Evolutionary conservation across 2,329 filamentous ascomycete species (phyloP).

Genomic region (Fusarium sarcochroum): DNA sequence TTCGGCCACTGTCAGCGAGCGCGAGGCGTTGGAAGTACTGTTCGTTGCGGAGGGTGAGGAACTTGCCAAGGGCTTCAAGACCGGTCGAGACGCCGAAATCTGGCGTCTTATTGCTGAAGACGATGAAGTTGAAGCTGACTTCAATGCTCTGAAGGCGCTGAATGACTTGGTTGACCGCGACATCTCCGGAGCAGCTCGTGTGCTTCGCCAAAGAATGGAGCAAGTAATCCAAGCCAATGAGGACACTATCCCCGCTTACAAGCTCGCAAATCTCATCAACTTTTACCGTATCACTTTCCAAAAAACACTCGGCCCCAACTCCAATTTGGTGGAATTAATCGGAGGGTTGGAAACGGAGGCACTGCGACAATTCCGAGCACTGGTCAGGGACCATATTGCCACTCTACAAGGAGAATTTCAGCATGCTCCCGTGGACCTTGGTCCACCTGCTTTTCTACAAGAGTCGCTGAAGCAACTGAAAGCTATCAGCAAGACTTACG

Average conservation of each 20-base stretch:
- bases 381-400: slow-evolving; percentile 85
- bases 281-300: slow-evolving; percentile 92
- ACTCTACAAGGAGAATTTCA: slow-evolving; percentile 80
- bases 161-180: slow-evolving; percentile 90
- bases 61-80: slow-evolving; percentile 84
- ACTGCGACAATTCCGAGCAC: slow-evolving; percentile 83
- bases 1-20: slow-evolving; percentile 92
- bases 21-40: slow-evolving; percentile 90
- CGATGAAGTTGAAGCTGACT: slow-evolving; percentile 67
- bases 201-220: slow-evolving; percentile 91
- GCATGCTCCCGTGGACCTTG: slow-evolving; percentile 78
- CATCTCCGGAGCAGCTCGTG: slow-evolving; percentile 82
- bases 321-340: slow-evolving; percentile 78
- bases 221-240: slow-evolving; percentile 94
- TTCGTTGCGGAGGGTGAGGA: slow-evolving; percentile 94
- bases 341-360: slow-evolving; percentile 80
- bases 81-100: slow-evolving; percentile 84
- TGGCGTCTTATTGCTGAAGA: slow-evolving; percentile 79
- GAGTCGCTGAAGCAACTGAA: slow-evolving; percentile 84
- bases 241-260: slow-evolving; percentile 89
- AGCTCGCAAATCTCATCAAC: slow-evolving; percentile 86
- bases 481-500: slow-evolving; percentile 87
- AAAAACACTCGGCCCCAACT: slow-evolving; percentile 79
- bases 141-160: slow-evolving; percentile 85
- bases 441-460: slow-evolving; percentile 82